Evolutionary conservation across 768 basidiomycete species (phyloP).

Genomic region (Leucocoprinus birnbaumii): DNA sequence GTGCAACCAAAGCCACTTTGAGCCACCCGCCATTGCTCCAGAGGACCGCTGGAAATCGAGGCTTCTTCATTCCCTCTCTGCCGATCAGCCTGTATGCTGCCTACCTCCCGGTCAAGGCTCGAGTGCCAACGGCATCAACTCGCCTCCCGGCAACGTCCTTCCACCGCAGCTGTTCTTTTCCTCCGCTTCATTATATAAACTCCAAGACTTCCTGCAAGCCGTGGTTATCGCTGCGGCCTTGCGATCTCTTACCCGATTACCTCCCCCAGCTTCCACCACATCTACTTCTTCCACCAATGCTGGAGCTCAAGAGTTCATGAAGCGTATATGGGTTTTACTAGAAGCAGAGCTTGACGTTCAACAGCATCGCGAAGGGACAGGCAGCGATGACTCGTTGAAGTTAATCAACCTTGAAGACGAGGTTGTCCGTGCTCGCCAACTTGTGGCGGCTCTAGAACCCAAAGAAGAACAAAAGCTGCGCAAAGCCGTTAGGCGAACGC

Average conservation of each 20-base stretch:
- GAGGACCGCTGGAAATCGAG: constrained; percentile 43
- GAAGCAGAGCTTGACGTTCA: constrained; percentile 17
- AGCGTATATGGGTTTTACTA: constrained; percentile 65
- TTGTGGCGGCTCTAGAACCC: constrained; percentile 20
- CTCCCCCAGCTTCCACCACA: constrained; percentile 14
- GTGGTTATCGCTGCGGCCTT: constrained; percentile 63
- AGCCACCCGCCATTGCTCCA: background rate
- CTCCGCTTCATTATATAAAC: constrained; percentile 46
- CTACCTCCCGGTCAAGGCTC: constrained; percentile 20
- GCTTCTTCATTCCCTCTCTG: constrained; percentile 41
- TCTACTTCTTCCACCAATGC: constrained; percentile 7
- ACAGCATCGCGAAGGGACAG: constrained; percentile 13
- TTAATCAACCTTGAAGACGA: constrained; percentile 73
- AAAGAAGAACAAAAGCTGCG: constrained; percentile 54
- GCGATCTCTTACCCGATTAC: constrained; percentile 49
- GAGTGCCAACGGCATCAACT: background rate
- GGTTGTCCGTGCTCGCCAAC: constrained; percentile 52
- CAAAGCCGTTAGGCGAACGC: constrained; percentile 58
- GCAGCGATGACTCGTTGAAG: constrained; percentile 38
- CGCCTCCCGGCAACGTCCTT: constrained; percentile 36
- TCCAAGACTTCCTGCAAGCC: constrained; percentile 73
- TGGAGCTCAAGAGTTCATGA: constrained; percentile 39
- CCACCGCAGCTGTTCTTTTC: constrained; percentile 70
- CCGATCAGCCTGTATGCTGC: constrained; percentile 38
- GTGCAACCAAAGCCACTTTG: constrained; percentile 15